Evolutionary conservation across 139 green algal genomes (phyloP), one percentile per base, ranked within the genome.

Genomic region (Chlorella vulgaris): DNA sequence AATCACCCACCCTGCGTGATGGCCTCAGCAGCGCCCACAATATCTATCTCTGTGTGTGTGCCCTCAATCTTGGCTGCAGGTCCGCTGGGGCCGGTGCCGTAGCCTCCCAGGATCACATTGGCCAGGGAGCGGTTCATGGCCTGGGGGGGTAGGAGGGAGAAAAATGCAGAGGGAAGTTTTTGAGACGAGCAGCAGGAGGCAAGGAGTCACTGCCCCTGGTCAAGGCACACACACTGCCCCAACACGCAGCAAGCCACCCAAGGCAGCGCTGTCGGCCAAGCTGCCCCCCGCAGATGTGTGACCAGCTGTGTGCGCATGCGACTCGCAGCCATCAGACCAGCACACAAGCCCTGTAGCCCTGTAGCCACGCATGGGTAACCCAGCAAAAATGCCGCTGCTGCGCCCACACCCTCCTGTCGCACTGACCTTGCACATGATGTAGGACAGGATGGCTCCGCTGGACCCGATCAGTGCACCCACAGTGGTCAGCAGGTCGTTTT

Each of bases 91-190:
- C n/a, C 39, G 15, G 84, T 91, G 47, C 84, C 90, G 82, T 94
- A 96, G 43, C 93, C 93, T 35, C 94, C 94, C 35, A 97, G 86
- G 62, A 97, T 94, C 35, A 97, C 94, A 82, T 97, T 97, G 69
- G 91, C 70, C 71, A 98, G 86, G 47, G 86, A 93, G 61, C 93
- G 87, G 87, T 97, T 97, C 94, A 97, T 97, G 65, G 94, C 94
- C 76, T 86, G 83, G 39, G 65, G 50, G 8, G 15, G 13, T 0
- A 29, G 35, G 58, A 22, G 40, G 31, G 40, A 24, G 76, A 19
- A 7, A 31, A 38, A n/a, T 10, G 36, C 7, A 13, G 29, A 55
- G 31, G 13, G 39, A n/a, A 6, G 66, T 58, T 53, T 10, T 26
- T 39, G 7, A 2, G 15, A 58, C 15, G 47, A 24, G 47, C 10